Conservation (phyloP, 305 asterid species). For the Fraxinus ornus region DNA sequence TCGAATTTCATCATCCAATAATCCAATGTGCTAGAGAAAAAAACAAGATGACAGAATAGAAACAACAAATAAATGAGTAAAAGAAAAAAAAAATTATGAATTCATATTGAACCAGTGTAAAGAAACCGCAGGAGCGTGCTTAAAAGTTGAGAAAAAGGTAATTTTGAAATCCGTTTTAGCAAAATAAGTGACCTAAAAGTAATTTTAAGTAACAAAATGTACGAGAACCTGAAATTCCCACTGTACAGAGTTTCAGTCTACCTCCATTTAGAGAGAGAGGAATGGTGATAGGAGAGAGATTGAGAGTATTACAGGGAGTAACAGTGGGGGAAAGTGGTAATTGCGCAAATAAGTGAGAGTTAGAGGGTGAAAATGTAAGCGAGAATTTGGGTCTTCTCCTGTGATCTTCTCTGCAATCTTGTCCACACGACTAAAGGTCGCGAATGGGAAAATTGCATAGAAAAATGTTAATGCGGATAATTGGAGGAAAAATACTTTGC, state of each 20-base stretch:
- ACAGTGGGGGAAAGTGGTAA: conserved; percentile 16
- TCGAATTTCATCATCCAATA: not conserved
- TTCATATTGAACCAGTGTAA: not conserved
- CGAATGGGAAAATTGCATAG: not conserved
- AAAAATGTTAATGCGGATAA: not conserved
- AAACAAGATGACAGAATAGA: not conserved
- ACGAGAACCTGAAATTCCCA: conserved; percentile 8
- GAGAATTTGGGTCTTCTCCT: not conserved
- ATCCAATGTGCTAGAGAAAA: not conserved
- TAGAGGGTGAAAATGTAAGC: conserved; percentile 4
- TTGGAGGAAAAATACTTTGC: not conserved
- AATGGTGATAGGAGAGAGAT: not conserved
- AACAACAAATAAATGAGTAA: not conserved
- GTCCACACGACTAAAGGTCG: conserved; percentile 8
- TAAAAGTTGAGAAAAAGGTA: not conserved
- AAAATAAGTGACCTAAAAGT: not conserved
- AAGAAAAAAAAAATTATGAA: not conserved
- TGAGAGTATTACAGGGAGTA: not conserved
- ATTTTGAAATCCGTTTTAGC: not conserved
- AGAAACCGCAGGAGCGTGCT: not conserved
- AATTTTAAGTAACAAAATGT: not conserved
- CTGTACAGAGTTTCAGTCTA: not conserved
- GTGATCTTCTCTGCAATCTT: conserved; percentile 6
- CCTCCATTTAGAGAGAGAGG: not conserved
- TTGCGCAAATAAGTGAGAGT: conserved; percentile 3